These are phyloP conservation scores for Fusarium nygamai DNA, from an alignment of 2,329 filamentous ascomycete species.

Conservation along the genomic window DNA sequence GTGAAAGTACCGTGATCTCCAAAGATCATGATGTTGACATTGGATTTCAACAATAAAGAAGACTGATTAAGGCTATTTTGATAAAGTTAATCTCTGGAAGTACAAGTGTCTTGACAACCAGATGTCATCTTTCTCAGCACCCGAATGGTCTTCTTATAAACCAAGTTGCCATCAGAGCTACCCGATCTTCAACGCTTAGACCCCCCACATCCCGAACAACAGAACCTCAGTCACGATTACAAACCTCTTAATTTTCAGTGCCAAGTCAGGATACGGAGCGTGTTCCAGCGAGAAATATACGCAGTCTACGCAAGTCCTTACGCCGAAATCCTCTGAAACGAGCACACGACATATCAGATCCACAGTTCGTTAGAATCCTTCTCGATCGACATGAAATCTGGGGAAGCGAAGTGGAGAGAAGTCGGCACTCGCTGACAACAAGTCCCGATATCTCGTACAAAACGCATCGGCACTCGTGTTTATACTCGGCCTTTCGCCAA, in stretches of 20 bases:
- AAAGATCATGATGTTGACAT: no score
- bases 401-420: not conserved
- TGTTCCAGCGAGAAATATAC: not conserved
- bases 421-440: not conserved
- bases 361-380: not conserved
- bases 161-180: not conserved
- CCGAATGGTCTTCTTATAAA: not conserved
- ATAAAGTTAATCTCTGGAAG: not conserved
- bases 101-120: no score
- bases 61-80: no score
- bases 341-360: not conserved
- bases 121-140: not conserved
- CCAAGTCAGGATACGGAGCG: not conserved
- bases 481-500: not conserved
- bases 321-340: not conserved
- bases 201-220: not conserved
- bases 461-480: not conserved
- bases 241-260: not conserved
- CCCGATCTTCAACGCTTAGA: not conserved
- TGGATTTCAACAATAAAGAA: not conserved
- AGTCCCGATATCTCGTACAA: not conserved
- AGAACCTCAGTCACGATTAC: not conserved
- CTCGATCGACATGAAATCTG: not conserved
- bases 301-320: not conserved
- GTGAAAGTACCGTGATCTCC: rapidly evolving